phyloP scores from a whole-genome alignment of 805 yeast genomes.

The Schizosaccharomyces octosporus region DNA sequence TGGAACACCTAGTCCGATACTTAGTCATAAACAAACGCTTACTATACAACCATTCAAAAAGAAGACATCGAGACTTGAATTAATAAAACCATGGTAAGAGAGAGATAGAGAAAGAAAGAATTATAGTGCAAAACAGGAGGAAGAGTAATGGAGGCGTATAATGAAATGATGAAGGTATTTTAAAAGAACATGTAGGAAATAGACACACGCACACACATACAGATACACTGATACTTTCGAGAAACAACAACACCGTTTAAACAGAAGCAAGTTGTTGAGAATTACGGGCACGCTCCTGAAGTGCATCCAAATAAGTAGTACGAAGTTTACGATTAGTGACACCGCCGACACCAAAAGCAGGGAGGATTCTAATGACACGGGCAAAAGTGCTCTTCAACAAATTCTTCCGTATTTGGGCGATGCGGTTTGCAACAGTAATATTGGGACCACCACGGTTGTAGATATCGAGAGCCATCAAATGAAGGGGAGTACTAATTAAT shows the following conservation, averaged over 20 bases:
- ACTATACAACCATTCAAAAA: too few relatives aligned
- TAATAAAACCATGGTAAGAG: too few relatives aligned
- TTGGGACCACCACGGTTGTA: not conserved
- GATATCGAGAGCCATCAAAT: not conserved
- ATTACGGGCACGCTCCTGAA: not conserved
- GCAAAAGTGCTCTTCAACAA: constrained; percentile 1
- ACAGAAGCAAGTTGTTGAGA: not conserved
- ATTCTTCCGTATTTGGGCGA: not conserved
- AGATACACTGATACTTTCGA: not conserved
- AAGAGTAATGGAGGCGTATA: too few relatives aligned
- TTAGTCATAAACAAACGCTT: too few relatives aligned
- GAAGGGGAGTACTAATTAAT: constrained; percentile 1
- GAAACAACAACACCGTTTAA: not conserved
- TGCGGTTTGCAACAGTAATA: not conserved
- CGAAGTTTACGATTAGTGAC: not conserved
- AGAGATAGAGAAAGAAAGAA: too few relatives aligned
- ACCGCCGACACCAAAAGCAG: constrained; percentile 3
- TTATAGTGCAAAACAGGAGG: too few relatives aligned
- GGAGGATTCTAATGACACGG: not conserved
- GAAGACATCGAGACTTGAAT: too few relatives aligned
- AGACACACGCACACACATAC: too few relatives aligned
- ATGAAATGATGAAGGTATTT: too few relatives aligned
- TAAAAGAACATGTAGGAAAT: not conserved
- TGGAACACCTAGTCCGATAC: too few relatives aligned
- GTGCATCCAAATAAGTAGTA: not conserved